Base-by-base conservation (phyloP, 371 early-diverging fungal species). In the Circinella minor region DNA sequence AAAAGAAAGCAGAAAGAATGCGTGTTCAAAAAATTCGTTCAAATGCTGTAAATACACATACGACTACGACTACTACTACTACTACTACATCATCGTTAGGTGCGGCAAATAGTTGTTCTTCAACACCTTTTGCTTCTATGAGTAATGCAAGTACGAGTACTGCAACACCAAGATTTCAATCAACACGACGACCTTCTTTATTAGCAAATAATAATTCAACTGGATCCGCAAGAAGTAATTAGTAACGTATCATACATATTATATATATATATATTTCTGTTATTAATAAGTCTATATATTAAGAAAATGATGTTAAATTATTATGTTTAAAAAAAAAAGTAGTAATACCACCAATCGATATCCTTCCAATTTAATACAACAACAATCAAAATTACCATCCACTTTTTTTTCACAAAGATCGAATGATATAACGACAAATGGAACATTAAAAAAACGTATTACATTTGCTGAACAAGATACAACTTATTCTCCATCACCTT, bases 1-100 rank as follows among this genome's bases (percentile, higher is more conserved):
- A 87, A 63, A 86, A 85, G 71, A 86, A 90, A 66, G 86, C 89
- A 17, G 81, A 85, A 1, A 83, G 81, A 18, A 73, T 76, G 68
- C 74, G 76, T 51, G 15, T 69, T 6, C 51, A 46, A 3, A 51
- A 63, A 17, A 39, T 68, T 54, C 69, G 63, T 27, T 39, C 43
- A 1, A 27, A 27, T 27, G 2, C 27, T 2, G 27, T 27, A 2
- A 27, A 27, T 27, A 27, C 27, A 2, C n/a, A n/a, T n/a, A n/a
- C n/a, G n/a, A n/a, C n/a, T n/a, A n/a, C n/a, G 39, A 39, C 39
- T 39, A 39, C 39, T 39, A 6, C 39, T 39, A 39, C 46, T 59
- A 49, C 54, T 36, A 54, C 63, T 36, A 27, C 2, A 27, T 27
- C 27, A 1, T 27, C 27, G 14, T 43, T 36, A n/a, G 60, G 34